These are phyloP conservation scores for Naumovozyma castellii DNA, from an alignment of 805 yeast species.

Conservation along the genomic window DNA sequence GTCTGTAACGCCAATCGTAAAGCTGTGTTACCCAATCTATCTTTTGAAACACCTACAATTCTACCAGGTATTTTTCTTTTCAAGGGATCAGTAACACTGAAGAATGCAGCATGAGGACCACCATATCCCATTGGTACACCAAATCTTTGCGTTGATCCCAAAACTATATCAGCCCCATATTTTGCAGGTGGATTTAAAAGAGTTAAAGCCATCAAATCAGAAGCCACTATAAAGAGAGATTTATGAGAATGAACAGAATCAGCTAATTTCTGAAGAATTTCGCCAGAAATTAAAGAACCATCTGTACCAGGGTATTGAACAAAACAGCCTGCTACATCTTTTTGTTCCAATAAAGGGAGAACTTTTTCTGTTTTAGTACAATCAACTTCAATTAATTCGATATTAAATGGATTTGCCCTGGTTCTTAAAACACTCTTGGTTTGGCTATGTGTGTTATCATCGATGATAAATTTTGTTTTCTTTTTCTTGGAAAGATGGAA, in stretches of 20 bases:
- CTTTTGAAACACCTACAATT: slow-evolving; percentile 86
- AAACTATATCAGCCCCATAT: slow-evolving; percentile 85
- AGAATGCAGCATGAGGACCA: slow-evolving; percentile 98
- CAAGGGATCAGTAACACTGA: slow-evolving; percentile 70
- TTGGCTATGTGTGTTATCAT: slow-evolving; percentile 71
- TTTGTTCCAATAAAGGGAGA: slow-evolving; percentile 28
- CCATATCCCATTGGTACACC: slow-evolving; percentile 98
- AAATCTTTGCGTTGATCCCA: slow-evolving; percentile 90
- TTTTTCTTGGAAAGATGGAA: slow-evolving; percentile 60
- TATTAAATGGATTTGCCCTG: slow-evolving; percentile 66
- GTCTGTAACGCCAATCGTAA: slow-evolving; percentile 91
- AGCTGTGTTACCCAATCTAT: slow-evolving; percentile 83
- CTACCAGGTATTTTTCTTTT: slow-evolving; percentile 96
- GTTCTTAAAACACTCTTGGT: slow-evolving; percentile 70
- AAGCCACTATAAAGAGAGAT: slow-evolving; percentile 75
- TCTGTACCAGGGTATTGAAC: slow-evolving; percentile 87
- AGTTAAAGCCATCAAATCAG: slow-evolving; percentile 85
- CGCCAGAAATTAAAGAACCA: slow-evolving; percentile 50
- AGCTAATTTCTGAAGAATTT: slow-evolving; percentile 46
- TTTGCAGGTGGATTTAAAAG: slow-evolving; percentile 73
- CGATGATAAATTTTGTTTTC: slow-evolving; percentile 60
- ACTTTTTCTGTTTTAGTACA: slow-evolving; percentile 36
- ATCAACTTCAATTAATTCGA: slow-evolving; percentile 53
- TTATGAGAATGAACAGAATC: slow-evolving; percentile 59
- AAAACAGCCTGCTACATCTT: slow-evolving; percentile 64